Percentiles rank a stretch among this genome's conserved stretches.
Conservation (phyloP, 116 monocot genomes). For the Phalaenopsis hybrid region DNA sequence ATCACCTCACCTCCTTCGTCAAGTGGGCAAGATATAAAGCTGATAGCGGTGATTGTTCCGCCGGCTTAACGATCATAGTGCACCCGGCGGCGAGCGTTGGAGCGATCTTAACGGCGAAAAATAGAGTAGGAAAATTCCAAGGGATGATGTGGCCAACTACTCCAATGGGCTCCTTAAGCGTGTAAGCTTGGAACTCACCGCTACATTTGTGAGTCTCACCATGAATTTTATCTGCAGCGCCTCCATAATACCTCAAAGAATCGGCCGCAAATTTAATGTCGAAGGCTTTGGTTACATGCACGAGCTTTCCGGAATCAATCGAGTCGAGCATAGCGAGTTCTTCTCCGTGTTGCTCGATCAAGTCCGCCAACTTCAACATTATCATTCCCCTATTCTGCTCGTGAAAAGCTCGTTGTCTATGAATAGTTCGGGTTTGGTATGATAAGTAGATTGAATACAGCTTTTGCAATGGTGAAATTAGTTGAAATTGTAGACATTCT, state of each 20-base stretch:
- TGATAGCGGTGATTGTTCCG: slow-evolving; percentile 10
- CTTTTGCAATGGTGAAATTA: too few species aligned
- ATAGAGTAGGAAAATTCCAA: slow-evolving; percentile 5
- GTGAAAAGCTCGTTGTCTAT: too few species aligned
- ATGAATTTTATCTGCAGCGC: slow-evolving; percentile 3
- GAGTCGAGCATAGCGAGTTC: slow-evolving; percentile 6
- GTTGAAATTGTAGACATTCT: too few species aligned
- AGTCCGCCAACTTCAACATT: slow-evolving; percentile 7
- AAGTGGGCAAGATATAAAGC: slow-evolving; percentile 3
- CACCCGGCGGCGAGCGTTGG: slow-evolving; percentile 14
- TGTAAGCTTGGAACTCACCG: slow-evolving; percentile 5
- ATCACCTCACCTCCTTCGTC: slow-evolving; percentile 17
- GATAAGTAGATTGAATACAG: too few species aligned
- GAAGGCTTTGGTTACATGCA: neutral
- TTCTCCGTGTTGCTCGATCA: slow-evolving; percentile 12
- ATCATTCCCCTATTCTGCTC: slow-evolving; percentile 9
- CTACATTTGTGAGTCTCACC: slow-evolving; percentile 7
- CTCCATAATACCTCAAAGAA: neutral
- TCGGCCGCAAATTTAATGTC: neutral
- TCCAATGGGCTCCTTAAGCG: slow-evolving; percentile 8
- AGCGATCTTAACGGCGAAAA: neutral
- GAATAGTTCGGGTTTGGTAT: too few species aligned
- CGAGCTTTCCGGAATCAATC: slow-evolving; percentile 4
- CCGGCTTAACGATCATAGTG: slow-evolving; percentile 16
- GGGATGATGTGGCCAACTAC: slow-evolving; percentile 13